Base-by-base conservation (phyloP, 805 yeast species). In the Peterozyma toletana region DNA sequence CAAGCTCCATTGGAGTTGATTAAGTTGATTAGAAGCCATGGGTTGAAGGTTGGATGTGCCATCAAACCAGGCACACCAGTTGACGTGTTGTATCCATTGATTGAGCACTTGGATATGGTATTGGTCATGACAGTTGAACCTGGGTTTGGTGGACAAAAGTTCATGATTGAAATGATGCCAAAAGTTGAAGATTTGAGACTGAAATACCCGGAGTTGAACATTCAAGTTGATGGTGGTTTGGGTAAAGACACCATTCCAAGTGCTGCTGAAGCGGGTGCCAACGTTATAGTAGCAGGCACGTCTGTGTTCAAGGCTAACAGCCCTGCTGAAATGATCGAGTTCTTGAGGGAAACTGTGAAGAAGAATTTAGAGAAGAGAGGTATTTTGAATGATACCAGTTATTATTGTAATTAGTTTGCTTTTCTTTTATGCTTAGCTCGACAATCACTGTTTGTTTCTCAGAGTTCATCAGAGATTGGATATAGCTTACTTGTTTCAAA, bases 61-160 rank as follows among this genome's bases (percentile, higher is more conserved):
- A 73, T 93, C 54, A 91, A 91, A 64, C 99, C 99, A 45, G 86
- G 83, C 36, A 93, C 99, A 1, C 78, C 90, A 0, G 93, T 86
- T 17, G 93, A 84, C 46, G 95, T 78, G 2, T 73, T 90, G 37
- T 80, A 71, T 55, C 90, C 86, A 29, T 66, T 86, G 48, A 91
- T 83, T 21, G 83, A 82, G 39, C 68, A 77, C 45, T 71, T 91
- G 53, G 98, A 93, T 62, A 87, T 91, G 96, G 90, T 87, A n/a
- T 72, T 93, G 46, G 83, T 93, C 37, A 93, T 91, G 98, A 93
- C 99, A 2, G 98, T 93, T 33, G 99, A 93, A 67, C 99, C 99
- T 11, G 99, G 99, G 0, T 91, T 93, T 61, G 99, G 99, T 17
- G 99, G 99, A 38, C 99, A 93, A 67, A 85, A 84, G 63, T 93